Evolutionary conservation across 352 stramenopile species (phyloP).

Genomic region (Phytophthora quininea): DNA sequence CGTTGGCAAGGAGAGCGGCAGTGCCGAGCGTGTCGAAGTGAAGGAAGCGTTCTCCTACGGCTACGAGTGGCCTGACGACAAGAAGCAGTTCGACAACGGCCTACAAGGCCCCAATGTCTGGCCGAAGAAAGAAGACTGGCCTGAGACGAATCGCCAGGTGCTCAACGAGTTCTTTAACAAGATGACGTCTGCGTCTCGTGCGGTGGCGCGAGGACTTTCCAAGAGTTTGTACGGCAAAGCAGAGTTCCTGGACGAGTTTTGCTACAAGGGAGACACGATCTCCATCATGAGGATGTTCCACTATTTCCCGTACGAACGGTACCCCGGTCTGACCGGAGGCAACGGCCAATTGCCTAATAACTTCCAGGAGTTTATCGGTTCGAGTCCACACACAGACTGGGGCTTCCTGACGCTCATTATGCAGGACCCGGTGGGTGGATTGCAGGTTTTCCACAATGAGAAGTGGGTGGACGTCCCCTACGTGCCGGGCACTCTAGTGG

Average conservation of each 20-base stretch:
- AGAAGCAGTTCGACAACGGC: conserved; percentile 52
- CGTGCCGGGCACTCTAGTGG: conserved; percentile 70
- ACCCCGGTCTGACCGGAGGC: conserved; percentile 38
- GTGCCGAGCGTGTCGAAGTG: conserved; percentile 76
- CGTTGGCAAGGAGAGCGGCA: conserved; percentile 80
- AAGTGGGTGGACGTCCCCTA: conserved; percentile 82
- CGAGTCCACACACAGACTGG: conserved; percentile 86
- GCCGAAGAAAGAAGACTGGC: conserved; percentile 45
- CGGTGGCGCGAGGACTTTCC: conserved; percentile 56
- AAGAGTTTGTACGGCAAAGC: conserved; percentile 55
- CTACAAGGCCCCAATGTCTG: conserved; percentile 79
- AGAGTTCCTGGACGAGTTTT: conserved; percentile 66
- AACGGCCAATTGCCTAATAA: conserved; percentile 33
- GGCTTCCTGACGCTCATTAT: conserved; percentile 86
- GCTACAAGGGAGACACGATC: conserved; percentile 72
- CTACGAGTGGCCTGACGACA: conserved; percentile 61
- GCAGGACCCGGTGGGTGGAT: conserved; percentile 71
- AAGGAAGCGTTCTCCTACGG: conserved; percentile 88
- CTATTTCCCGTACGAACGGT: conserved; percentile 81
- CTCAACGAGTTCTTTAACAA: conserved; percentile 66
- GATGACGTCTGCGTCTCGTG: conserved; percentile 59
- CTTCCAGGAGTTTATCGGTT: conserved; percentile 76
- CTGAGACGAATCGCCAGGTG: conserved; percentile 35
- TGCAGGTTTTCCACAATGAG: conserved; percentile 74
- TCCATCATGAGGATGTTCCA: conserved; percentile 88